phyloP scores from a whole-genome alignment of 2,329 filamentous ascomycete species.

The Fusarium avenaceum region DNA sequence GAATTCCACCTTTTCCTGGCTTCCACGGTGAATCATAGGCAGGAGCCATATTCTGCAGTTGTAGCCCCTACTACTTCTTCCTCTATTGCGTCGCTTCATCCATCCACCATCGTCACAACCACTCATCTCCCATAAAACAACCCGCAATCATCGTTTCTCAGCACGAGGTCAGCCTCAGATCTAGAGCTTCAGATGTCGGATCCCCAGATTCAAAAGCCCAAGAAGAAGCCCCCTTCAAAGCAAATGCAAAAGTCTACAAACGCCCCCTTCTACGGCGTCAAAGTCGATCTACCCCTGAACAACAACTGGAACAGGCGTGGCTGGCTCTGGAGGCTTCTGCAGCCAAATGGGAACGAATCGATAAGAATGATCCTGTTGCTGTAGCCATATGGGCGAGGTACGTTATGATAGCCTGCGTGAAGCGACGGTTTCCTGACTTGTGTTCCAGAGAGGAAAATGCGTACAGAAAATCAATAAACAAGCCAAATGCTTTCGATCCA shows the following conservation, averaged over 20 bases:
- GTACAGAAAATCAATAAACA: not conserved
- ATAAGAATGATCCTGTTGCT: not conserved
- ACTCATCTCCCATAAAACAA: not conserved
- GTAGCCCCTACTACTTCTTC: not conserved
- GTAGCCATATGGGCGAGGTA: not conserved
- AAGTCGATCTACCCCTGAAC: not conserved
- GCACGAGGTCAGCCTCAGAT: not conserved
- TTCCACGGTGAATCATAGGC: not conserved
- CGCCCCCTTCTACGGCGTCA: not conserved
- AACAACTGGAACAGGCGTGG: not conserved
- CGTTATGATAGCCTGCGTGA: not conserved
- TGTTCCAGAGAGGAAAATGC: not conserved
- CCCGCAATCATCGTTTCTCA: not conserved
- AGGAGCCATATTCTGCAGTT: not conserved
- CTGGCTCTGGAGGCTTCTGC: not conserved
- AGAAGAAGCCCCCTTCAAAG: not conserved
- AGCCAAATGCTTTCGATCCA: not conserved
- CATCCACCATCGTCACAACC: not conserved
- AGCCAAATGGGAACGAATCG: not conserved
- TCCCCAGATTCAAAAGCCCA: not conserved
- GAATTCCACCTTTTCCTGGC: too few relatives aligned
- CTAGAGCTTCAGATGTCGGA: not conserved
- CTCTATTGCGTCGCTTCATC: not conserved
- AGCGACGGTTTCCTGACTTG: not conserved
- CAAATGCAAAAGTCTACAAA: not conserved